Base-by-base conservation (phyloP, 176 grass and related monocot genomes). In the Melocanna baccifera region DNA sequence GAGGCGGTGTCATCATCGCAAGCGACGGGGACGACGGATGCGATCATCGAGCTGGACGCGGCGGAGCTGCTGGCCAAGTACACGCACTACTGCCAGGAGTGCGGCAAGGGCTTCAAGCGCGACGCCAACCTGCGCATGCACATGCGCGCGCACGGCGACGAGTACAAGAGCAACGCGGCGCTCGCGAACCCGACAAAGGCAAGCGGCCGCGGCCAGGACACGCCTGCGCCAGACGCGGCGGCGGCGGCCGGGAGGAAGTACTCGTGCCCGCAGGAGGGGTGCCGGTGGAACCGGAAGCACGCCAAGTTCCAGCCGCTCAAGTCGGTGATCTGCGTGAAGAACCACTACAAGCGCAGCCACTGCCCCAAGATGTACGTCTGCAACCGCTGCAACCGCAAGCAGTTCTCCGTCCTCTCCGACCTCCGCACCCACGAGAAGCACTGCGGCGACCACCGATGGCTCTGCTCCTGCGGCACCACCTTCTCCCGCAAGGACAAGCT, bases 401-500 rank as follows among this genome's bases (percentile, higher is more conserved):
- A 94, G 41, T 98, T 98, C 75, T 91, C 93, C 9, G 96, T 98
- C 46, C 91, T 96, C 19, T 98, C 96, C 28, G 96, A 98, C 87
- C 80, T 98, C 69, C 87, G 93, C 65, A 95, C 93, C 40, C 96
- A 98, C 81, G 93, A 98, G 91, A 95, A 98, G 83, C 93, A 98
- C 83, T 95, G 96, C 85, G 93, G 96, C 64, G 86, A 95, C 62
- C 85, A 85, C 71, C 91, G 85, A n/a, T 98, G 96, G 96, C 10
- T 93, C 73, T 98, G 96, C 86, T 93, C 93, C 46, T 98, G 96
- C 55, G 93, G 96, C 68, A 98, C 91, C 20, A 89, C 87, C 3
- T 98, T 98, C 85, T 93, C 96, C 5, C 89, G 93, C 28, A 98
- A 98, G 77, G 96, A 98, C 86, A 98, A 98, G 93, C 91, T 98